Base-by-base conservation (phyloP, 2,329 filamentous ascomycete species). In the Phaeosphaeria sp. region DNA sequence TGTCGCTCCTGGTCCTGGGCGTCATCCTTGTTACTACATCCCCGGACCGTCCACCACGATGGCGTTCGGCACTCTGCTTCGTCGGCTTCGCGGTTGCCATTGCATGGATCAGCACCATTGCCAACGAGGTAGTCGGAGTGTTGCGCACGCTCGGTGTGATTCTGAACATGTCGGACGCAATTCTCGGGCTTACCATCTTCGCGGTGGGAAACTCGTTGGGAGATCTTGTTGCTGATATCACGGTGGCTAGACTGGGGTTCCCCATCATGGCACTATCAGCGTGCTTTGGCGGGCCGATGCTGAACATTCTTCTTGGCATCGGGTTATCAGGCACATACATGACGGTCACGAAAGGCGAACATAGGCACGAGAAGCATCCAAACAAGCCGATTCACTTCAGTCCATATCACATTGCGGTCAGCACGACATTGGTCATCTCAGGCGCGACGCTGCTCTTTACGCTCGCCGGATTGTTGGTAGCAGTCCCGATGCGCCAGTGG, bases 231-330 rank as follows among this genome's bases (percentile, higher is more conserved):
- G 94, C 95, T 17, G 91, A 99, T 74, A 91, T 98, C 53, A 99
- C 95, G 0, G 91, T 99, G 39, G 95, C 95, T 3, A 87, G 92
- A 33, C 86, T 99, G 2, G 95, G 95, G 2, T 97, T 93, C 77
- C 95, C 95, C 0, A 93, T 99, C 62, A 99, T 99, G 95, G 95
- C 95, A 0, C 80, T 90, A 42, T 93, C 91, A 33, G 95, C 95
- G 4, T 99, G 95, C 74, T 97, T 99, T 74, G 95, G 95, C n/a
- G 96, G 95, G 0, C 95, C 95, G 0, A 94, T 99, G 92, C 85
- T 99, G 42, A 99, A 99, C 69, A 99, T 99, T 62, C 81, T 99
- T 0, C 85, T 99, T 3, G 95, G 95, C 0, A 93, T 99, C 52
- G 95, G 95, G n/a, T 82, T 98, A 3, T 91, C 90, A 23, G 95